phyloP scores from a whole-genome alignment of 495 filamentous ascomycete species.

The Trichocladium antarcticum region DNA sequence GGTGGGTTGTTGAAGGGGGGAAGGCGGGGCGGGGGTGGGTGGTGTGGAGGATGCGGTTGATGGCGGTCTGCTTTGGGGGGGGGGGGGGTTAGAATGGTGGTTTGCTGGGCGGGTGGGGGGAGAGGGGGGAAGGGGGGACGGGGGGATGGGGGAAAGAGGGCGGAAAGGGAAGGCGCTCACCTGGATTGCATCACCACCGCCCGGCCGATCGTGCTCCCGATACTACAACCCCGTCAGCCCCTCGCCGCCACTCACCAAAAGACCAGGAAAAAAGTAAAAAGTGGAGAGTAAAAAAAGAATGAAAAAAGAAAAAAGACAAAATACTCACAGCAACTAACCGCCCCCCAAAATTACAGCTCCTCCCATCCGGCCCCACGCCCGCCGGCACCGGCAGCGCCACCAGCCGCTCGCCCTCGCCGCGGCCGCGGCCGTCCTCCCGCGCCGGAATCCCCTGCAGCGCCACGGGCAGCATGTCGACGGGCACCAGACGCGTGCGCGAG shows the following conservation, averaged over 20 bases:
- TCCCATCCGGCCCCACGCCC: constrained; percentile 25
- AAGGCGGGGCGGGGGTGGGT: background rate
- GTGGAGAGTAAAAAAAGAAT: background rate
- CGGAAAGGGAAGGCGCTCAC: constrained; percentile 16
- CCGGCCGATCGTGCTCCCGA: too few relatives aligned
- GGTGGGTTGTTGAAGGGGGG: background rate
- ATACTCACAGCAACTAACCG: constrained; percentile 15
- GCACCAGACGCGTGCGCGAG: constrained; percentile 49
- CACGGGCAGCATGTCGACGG: constrained; percentile 51
- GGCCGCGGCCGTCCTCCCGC: constrained; percentile 13
- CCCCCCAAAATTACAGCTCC: constrained; percentile 15
- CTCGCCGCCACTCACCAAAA: too few relatives aligned
- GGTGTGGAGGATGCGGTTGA: constrained; percentile 16
- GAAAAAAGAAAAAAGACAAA: background rate
- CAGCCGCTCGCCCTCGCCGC: constrained; percentile 18
- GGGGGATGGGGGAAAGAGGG: background rate
- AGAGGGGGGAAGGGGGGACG: background rate
- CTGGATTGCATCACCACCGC: constrained; percentile 26
- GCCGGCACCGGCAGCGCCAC: constrained; percentile 33
- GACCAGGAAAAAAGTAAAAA: background rate
- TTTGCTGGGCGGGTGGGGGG: background rate
- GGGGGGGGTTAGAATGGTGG: background rate
- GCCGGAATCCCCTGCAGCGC: constrained; percentile 27
- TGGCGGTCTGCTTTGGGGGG: constrained; percentile 10
- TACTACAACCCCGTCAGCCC: too few relatives aligned